Base-by-base conservation (phyloP, 192 early-diverging fungal genomes). In the Lobulomyces angularis region DNA sequence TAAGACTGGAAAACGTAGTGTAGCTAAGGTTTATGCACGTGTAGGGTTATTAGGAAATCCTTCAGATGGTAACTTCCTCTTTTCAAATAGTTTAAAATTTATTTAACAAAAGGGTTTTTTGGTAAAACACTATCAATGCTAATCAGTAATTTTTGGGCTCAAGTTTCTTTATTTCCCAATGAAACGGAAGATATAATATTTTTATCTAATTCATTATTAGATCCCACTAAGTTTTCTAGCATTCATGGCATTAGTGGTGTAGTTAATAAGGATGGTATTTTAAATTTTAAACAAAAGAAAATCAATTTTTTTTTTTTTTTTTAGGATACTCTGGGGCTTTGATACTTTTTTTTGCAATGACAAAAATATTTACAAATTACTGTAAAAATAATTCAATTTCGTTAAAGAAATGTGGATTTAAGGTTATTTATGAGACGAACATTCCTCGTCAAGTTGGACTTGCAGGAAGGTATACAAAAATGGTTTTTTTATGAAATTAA, bases 11-110 rank as follows among this genome's bases (percentile, higher is more conserved):
- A n/a, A n/a, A n/a, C n/a, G n/a, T n/a, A n/a, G n/a, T n/a, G n/a
- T n/a, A n/a, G n/a, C n/a, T n/a, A n/a, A n/a, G 16, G 53, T 61
- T 12, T 48, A 72, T 57, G 78, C 78, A 3, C 59, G 78, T 6
- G 56, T 79, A 16, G 78, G 78, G 2, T 45, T 81, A 6, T 61
- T 81, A 49, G 78, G 78, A 3, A 81, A 81, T 37, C 78, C 78
- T 27, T 55, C 23, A n/a, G 43, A 0, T 65, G 54, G n/a, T n/a
- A n/a, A n/a, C n/a, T n/a, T n/a, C n/a, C n/a, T n/a, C n/a, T n/a
- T n/a, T n/a, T n/a, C n/a, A n/a, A n/a, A n/a, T n/a, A n/a, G n/a
- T n/a, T n/a, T n/a, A n/a, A n/a, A n/a, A n/a, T n/a, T n/a, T n/a
- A n/a, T n/a, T n/a, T n/a, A n/a, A n/a, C n/a, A 40, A 76, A 80